These are phyloP conservation scores for Hypericum perforatum DNA, from an alignment of 345 rosid species.

Conservation along the genomic window DNA sequence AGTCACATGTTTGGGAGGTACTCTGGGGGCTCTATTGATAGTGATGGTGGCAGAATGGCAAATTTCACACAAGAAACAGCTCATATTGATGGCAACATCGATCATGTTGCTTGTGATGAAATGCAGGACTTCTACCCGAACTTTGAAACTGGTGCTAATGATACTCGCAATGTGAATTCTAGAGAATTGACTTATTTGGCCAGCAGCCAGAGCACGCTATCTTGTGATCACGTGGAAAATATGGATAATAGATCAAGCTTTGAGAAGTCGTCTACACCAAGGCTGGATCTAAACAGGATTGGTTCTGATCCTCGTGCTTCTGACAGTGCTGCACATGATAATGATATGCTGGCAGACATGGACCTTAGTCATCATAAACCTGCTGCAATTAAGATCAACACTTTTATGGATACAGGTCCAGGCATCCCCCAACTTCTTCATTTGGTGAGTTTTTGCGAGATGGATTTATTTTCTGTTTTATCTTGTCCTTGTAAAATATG, in stretches of 20 bases:
- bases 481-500: too few species aligned
- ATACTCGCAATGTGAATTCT: conserved; percentile 34
- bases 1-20: conserved; percentile 69
- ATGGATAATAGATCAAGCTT: conserved; percentile 32
- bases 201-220: conserved; percentile 32
- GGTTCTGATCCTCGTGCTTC: conserved; percentile 31
- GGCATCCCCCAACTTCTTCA: conserved; percentile 97
- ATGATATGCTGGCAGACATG: conserved; percentile 33
- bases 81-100: conserved; percentile 29
- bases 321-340: conserved; percentile 30
- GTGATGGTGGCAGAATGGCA: conserved; percentile 82
- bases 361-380: conserved; percentile 40
- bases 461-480: too few species aligned
- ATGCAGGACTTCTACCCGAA: conserved; percentile 61
- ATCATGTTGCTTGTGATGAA: conserved; percentile 49
- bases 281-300: conserved; percentile 43
- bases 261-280: conserved; percentile 43
- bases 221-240: conserved; percentile 36
- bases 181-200: conserved; percentile 37
- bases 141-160: conserved; percentile 41
- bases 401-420: conserved; percentile 53
- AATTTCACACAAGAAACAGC: conserved; percentile 64
- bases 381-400: conserved; percentile 41
- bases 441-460: conserved; percentile 42
- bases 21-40: conserved; percentile 67